Evolutionary conservation across 345 rosid genomes (phyloP).

Genomic region (Dipteronia sinensis): DNA sequence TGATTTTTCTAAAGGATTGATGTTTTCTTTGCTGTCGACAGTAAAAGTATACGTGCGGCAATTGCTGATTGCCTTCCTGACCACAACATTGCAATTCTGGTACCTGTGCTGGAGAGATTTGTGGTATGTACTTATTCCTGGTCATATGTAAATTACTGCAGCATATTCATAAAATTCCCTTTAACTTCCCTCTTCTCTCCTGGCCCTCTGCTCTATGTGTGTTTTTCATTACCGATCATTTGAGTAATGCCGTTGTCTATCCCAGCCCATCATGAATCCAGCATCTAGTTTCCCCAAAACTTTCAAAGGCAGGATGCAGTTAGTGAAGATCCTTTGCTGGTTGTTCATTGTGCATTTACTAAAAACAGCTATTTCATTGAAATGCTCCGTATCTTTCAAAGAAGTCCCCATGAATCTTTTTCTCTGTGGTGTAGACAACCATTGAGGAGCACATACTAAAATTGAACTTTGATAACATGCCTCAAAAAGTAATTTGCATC

Average conservation of each 20-base stretch:
- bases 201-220: not conserved
- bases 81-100: constrained; percentile 61
- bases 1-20: constrained; percentile 2
- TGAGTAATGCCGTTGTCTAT: not conserved
- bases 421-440: not conserved
- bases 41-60: constrained; percentile 68
- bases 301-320: not conserved
- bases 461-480: constrained; percentile 11
- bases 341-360: not conserved
- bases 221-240: not conserved
- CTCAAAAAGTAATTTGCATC: not conserved
- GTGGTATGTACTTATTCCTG: constrained; percentile 63
- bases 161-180: not conserved
- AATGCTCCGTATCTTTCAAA: not conserved
- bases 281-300: not conserved
- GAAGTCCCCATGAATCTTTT: not conserved
- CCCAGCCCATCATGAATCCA: not conserved
- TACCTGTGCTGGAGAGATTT: constrained; percentile 97
- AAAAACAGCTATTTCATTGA: not conserved
- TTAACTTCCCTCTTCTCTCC: no score
- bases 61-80: constrained; percentile 82
- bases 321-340: not conserved
- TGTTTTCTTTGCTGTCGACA: constrained; percentile 39
- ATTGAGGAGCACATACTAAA: not conserved
- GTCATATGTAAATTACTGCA: constrained; percentile 9